Evolutionary conservation across 1,139 yeast genomes (phyloP).

Genomic region (Saccharomyces uvarum): DNA sequence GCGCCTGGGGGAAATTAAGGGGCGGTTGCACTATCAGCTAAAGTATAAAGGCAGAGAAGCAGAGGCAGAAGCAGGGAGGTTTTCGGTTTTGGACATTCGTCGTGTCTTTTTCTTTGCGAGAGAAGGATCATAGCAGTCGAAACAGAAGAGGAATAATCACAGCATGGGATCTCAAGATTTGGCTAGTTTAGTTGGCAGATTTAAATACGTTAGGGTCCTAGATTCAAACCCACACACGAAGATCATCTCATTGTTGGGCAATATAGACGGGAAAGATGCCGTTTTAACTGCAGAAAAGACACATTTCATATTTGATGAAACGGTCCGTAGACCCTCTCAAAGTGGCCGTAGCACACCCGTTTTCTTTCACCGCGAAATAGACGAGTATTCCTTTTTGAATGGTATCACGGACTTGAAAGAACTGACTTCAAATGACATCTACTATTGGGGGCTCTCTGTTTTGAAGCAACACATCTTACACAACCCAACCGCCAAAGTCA

Average conservation of each 20-base stretch:
- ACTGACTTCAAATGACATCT: constrained; percentile 69
- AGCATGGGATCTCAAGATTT: constrained; percentile 1
- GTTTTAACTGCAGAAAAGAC: constrained; percentile 71
- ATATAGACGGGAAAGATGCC: constrained; percentile 51
- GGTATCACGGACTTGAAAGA: constrained; percentile 35
- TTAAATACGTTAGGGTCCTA: constrained; percentile 40
- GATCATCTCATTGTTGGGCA: constrained; percentile 56
- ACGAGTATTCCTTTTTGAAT: constrained; percentile 21
- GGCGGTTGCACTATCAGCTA: not conserved
- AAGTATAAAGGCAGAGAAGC: not conserved
- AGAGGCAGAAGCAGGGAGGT: not conserved
- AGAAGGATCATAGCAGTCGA: not conserved
- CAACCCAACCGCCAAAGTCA: constrained; percentile 63
- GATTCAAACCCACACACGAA: constrained; percentile 60
- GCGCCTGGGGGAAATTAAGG: not conserved
- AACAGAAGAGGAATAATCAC: not conserved
- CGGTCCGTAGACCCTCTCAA: constrained; percentile 18
- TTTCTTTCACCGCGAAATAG: constrained; percentile 19
- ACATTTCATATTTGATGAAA: constrained; percentile 40
- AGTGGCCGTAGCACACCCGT: constrained; percentile 20
- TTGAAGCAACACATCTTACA: constrained; percentile 41
- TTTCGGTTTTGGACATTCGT: not conserved
- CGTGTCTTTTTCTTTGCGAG: not conserved
- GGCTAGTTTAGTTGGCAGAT: constrained; percentile 24
- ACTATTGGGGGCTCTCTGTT: constrained; percentile 66